A percentile compares a stretch with the other conserved stretches of the same genome.
These are phyloP conservation scores for Vigna unguiculata DNA, from an alignment of 306 rosid genomes.

Conservation along the genomic window DNA sequence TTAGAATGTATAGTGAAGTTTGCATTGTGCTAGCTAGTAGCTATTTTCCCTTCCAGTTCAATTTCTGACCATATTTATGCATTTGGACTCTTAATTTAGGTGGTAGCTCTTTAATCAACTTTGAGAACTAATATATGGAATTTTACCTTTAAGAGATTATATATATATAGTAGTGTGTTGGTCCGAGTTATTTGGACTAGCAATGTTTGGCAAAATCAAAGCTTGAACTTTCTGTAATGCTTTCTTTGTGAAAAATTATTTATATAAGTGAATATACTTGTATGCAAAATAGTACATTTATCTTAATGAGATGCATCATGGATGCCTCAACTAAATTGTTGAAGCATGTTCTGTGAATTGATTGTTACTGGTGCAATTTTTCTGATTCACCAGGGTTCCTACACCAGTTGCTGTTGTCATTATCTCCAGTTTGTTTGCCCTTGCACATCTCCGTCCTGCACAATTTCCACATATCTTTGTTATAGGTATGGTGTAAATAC, in stretches of 20 bases:
- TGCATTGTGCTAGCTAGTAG: slow-evolving; percentile 19
- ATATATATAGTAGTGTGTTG: too few species aligned
- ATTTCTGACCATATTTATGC: slow-evolving; percentile 1
- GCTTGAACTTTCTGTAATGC: background rate
- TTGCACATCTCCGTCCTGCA: slow-evolving; percentile 98
- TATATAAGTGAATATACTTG: background rate
- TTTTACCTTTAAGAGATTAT: slow-evolving; percentile 7
- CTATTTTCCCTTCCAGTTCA: slow-evolving; percentile 12
- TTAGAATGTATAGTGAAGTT: slow-evolving; percentile 21
- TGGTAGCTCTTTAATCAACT: background rate
- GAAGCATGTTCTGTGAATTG: background rate
- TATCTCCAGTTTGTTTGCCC: slow-evolving; percentile 86
- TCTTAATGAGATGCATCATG: slow-evolving; percentile 6
- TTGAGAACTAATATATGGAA: background rate
- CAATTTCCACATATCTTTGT: slow-evolving; percentile 97
- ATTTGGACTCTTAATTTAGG: background rate
- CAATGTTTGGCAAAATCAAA: background rate
- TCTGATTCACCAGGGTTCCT: slow-evolving; percentile 66
- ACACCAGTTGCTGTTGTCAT: slow-evolving; percentile 84
- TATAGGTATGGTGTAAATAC: slow-evolving; percentile 64
- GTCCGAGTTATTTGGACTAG: slow-evolving; percentile 4
- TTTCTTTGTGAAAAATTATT: background rate
- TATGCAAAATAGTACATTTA: too few species aligned
- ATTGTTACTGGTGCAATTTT: background rate
- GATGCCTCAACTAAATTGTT: slow-evolving; percentile 21